These are phyloP conservation scores for Mycena crocata DNA, from an alignment of 768 basidiomycete genomes.

Conservation along the genomic window DNA sequence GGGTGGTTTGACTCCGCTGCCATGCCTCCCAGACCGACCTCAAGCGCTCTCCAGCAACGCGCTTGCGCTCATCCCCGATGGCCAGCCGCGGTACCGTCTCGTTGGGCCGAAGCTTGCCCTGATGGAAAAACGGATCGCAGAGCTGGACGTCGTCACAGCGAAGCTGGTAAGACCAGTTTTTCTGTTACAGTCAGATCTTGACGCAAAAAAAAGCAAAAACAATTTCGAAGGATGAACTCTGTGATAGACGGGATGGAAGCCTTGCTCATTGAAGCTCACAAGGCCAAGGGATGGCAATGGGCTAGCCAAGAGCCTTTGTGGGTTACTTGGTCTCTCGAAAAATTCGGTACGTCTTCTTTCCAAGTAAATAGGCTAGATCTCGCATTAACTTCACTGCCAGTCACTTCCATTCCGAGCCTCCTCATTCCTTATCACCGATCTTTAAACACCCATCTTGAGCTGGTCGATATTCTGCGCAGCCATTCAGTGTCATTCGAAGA, in stretches of 20 bases:
- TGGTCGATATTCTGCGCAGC: constrained; percentile 63
- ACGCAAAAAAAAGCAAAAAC: constrained; percentile 68
- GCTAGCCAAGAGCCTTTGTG: constrained; percentile 79
- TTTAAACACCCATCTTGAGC: constrained; percentile 34
- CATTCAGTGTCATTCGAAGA: constrained; percentile 79
- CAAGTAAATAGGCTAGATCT: neutral
- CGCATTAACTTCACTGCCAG: constrained; percentile 4
- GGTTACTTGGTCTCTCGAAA: constrained; percentile 85
- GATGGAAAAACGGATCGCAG: constrained; percentile 75
- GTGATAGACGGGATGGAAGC: constrained; percentile 74
- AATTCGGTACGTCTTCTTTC: constrained; percentile 73
- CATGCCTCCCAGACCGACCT: constrained; percentile 20
- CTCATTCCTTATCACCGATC: constrained; percentile 44
- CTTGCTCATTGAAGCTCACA: constrained; percentile 76
- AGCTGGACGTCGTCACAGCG: constrained; percentile 65
- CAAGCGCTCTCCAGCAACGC: constrained; percentile 62
- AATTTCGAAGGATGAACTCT: constrained; percentile 73
- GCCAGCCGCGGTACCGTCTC: constrained; percentile 66
- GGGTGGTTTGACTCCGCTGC: constrained; percentile 42
- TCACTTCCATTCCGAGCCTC: constrained; percentile 16
- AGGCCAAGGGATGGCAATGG: constrained; percentile 78
- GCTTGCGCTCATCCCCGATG: constrained; percentile 65
- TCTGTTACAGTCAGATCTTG: neutral
- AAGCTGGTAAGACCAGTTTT: constrained; percentile 71
- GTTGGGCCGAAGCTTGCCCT: constrained; percentile 73